A percentile compares a stretch with the other conserved stretches of the same genome.
These are phyloP conservation scores for Nadsonia fulvescens DNA, from an alignment of 805 yeast species.

Conservation along the genomic window DNA sequence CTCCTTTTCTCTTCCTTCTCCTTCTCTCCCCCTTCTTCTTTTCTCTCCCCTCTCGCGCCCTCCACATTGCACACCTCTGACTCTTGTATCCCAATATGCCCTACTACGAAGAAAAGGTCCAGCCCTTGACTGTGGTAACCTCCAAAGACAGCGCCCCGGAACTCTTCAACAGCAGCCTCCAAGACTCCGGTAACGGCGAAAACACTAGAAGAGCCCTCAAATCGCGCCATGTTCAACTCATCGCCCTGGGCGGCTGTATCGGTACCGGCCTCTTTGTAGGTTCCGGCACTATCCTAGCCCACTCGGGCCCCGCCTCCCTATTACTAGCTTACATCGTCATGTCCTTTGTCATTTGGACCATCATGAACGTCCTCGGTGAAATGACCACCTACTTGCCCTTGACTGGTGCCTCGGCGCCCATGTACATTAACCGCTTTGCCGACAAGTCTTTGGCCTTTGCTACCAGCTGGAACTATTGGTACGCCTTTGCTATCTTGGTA, in stretches of 20 bases:
- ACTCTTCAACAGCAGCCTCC: too few relatives aligned
- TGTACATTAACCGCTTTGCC: conserved; percentile 40
- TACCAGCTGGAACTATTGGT: conserved; percentile 33
- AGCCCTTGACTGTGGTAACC: too few relatives aligned
- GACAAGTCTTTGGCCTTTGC: conserved; percentile 42
- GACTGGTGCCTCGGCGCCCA: conserved; percentile 47
- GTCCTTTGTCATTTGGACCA: conserved; percentile 44
- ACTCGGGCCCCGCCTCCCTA: conserved; percentile 60
- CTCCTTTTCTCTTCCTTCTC: too few relatives aligned
- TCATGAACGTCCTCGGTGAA: conserved; percentile 43
- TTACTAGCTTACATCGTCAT: conserved; percentile 45
- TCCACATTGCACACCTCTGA: too few relatives aligned
- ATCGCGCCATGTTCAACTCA: conserved; percentile 51
- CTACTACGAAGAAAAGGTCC: too few relatives aligned
- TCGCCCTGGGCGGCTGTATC: conserved; percentile 60
- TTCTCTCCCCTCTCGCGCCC: too few relatives aligned
- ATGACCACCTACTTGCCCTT: conserved; percentile 36
- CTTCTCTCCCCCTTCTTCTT: too few relatives aligned
- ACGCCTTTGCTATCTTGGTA: conserved; percentile 28
- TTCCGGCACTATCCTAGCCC: conserved; percentile 39
- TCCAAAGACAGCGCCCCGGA: too few relatives aligned
- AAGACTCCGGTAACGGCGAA: too few relatives aligned
- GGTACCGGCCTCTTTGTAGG: conserved; percentile 71
- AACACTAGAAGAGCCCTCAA: conserved; percentile 22
- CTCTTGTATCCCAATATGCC: too few relatives aligned